Evolutionary conservation across 805 yeast genomes (phyloP).

Genomic region (Teunomyces panamensis): DNA sequence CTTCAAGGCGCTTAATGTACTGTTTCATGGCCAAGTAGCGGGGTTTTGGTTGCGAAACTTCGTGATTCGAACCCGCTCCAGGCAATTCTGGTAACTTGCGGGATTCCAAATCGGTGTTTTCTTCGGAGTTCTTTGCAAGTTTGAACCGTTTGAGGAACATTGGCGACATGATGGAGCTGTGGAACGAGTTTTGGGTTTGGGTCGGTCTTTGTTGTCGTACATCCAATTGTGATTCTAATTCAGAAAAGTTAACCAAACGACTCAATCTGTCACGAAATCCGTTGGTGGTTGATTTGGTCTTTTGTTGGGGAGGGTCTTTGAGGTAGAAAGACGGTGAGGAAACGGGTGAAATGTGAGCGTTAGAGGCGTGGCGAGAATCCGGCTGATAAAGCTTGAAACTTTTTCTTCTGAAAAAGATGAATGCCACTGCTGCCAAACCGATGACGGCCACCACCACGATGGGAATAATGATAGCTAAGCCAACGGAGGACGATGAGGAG

Average conservation of each 20-base stretch:
- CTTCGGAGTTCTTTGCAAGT: conserved; percentile 14
- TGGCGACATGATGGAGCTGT: conserved; percentile 22
- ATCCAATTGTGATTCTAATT: conserved; percentile 6
- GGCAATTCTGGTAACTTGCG: not conserved
- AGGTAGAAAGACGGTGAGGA: not conserved
- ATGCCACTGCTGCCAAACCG: conserved; percentile 1
- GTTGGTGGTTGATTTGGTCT: conserved; percentile 12
- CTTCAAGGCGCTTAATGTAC: conserved; percentile 27
- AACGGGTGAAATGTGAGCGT: not conserved
- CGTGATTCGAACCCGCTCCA: not conserved
- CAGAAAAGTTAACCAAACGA: conserved; percentile 20
- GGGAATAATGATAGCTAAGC: conserved; percentile 25
- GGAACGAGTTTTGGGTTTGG: not conserved
- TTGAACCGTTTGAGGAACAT: conserved; percentile 32
- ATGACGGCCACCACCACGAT: conserved; percentile 15
- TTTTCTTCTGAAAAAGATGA: conserved; percentile 9
- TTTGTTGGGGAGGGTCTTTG: conserved; percentile 5
- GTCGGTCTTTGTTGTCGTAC: not conserved
- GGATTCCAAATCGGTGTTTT: not conserved
- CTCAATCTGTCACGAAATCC: conserved; percentile 21
- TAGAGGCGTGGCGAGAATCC: not conserved
- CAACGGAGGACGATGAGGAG: conserved; percentile 11
- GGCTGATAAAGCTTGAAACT: not conserved
- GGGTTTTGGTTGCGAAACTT: not conserved
- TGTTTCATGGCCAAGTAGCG: conserved; percentile 22